These are phyloP conservation scores for Coprinopsis strossmayeri DNA, from an alignment of 768 basidiomycete species.

Conservation along the genomic window DNA sequence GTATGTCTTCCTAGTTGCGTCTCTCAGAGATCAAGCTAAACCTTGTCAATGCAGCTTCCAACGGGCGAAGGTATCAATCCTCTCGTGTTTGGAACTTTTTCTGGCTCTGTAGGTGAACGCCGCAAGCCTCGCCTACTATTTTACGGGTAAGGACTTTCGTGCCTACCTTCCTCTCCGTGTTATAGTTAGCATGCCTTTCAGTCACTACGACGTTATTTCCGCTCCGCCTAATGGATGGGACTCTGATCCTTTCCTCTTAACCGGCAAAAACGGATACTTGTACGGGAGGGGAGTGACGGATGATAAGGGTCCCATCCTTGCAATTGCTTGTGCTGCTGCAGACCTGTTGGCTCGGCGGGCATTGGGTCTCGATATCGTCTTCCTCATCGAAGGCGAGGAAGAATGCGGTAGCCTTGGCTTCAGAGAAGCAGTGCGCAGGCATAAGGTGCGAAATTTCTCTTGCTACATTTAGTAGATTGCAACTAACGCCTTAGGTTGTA, in stretches of 20 bases:
- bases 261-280: slow-evolving; percentile 81
- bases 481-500: slow-evolving; percentile 22
- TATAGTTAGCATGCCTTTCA: no score
- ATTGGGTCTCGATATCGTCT: slow-evolving; percentile 80
- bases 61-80: slow-evolving; percentile 77
- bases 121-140: slow-evolving; percentile 75
- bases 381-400: slow-evolving; percentile 94
- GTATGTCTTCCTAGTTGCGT: slow-evolving; percentile 31
- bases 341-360: slow-evolving; percentile 65
- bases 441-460: slow-evolving; percentile 49
- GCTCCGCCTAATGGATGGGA: slow-evolving; percentile 73
- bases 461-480: slow-evolving; percentile 2
- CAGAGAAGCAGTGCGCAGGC: slow-evolving; percentile 58
- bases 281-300: slow-evolving; percentile 92
- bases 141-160: slow-evolving; percentile 84
- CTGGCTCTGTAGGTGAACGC: slow-evolving; percentile 52
- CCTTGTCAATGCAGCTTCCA: slow-evolving; percentile 47
- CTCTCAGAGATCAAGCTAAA: not conserved
- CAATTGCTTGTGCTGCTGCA: slow-evolving; percentile 85
- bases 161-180: no score
- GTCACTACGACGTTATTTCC: slow-evolving; percentile 96
- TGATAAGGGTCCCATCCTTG: slow-evolving; percentile 93
- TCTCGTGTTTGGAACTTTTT: slow-evolving; percentile 84
- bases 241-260: slow-evolving; percentile 77
- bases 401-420: slow-evolving; percentile 92